Conservation (phyloP, 257 asterid genomes). For the Nicotiana otophora region DNA sequence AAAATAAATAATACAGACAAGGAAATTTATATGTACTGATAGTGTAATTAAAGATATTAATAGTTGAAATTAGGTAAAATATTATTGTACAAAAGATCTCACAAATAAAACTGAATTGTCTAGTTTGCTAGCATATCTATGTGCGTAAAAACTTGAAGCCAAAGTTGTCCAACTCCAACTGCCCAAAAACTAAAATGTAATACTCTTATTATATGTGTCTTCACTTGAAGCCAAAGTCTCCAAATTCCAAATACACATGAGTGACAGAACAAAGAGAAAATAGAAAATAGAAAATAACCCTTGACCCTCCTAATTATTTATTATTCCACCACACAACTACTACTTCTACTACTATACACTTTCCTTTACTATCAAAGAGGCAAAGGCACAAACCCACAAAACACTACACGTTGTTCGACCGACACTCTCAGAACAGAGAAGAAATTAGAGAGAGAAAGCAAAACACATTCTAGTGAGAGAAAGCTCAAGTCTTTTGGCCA, state of each 20-base stretch:
- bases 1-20: too few relatives aligned
- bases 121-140: too few relatives aligned
- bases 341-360: background rate
- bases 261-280: background rate
- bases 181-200: background rate
- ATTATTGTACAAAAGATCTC: too few relatives aligned
- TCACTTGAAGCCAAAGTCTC: slow-evolving; percentile 1
- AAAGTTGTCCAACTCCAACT: background rate
- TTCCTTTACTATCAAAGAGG: background rate
- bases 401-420: slow-evolving; percentile 4
- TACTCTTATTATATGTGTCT: background rate
- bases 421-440: too few relatives aligned
- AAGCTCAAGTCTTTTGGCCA: slow-evolving; percentile 29
- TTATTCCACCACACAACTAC: slow-evolving; percentile 53
- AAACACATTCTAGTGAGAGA: background rate
- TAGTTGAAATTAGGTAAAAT: too few relatives aligned
- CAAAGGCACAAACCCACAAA: too few relatives aligned
- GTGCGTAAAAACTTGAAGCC: background rate
- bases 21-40: too few relatives aligned
- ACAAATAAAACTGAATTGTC: too few relatives aligned
- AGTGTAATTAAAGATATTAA: too few relatives aligned
- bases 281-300: background rate
- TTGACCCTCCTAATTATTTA: slow-evolving; percentile 24
- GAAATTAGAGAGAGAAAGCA: slow-evolving; percentile 6
- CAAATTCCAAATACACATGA: slow-evolving; percentile 5